phyloP scores from a whole-genome alignment of 75 land plant genomes.

The Cryptomeria japonica region DNA sequence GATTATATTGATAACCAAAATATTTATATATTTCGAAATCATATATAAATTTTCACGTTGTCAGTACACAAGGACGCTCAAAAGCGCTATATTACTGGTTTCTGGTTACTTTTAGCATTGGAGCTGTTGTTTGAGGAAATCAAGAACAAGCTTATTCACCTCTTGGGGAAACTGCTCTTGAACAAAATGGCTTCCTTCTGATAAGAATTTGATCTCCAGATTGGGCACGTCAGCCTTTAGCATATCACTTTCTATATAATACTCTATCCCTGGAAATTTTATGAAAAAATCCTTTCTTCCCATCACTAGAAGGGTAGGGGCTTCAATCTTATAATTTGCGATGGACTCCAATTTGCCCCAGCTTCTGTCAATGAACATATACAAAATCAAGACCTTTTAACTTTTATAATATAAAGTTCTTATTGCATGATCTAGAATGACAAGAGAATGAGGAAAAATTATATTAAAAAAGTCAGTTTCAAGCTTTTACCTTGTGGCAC shows the following conservation, averaged over 20 bases:
- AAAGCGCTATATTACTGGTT: too few species aligned
- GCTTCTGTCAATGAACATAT: slow-evolving; percentile 1
- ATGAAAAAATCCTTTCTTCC: slow-evolving; percentile 49
- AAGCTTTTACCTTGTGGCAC: background rate
- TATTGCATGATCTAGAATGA: too few species aligned
- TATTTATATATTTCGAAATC: too few species aligned
- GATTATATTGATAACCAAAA: too few species aligned
- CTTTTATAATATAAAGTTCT: too few species aligned
- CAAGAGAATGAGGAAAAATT: too few species aligned
- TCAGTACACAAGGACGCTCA: too few species aligned
- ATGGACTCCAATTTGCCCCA: background rate
- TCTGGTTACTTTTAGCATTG: too few species aligned
- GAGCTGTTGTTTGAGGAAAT: slow-evolving; percentile 39
- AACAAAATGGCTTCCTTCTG: slow-evolving; percentile 57
- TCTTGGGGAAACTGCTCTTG: slow-evolving; percentile 59
- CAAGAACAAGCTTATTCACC: slow-evolving; percentile 49
- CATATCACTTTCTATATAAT: slow-evolving; percentile 32
- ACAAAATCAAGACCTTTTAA: background rate
- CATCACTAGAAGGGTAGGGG: slow-evolving; percentile 38
- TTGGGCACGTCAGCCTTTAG: slow-evolving; percentile 37
- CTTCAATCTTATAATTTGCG: slow-evolving; percentile 21
- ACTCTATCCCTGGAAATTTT: slow-evolving; percentile 48
- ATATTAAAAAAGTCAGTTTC: background rate
- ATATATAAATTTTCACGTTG: too few species aligned
- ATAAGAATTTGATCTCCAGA: slow-evolving; percentile 22